A percentile compares a stretch with the other conserved stretches of the same genome.
phyloP scores from a whole-genome alignment of 345 rosid genomes.

The Acer campestre region DNA sequence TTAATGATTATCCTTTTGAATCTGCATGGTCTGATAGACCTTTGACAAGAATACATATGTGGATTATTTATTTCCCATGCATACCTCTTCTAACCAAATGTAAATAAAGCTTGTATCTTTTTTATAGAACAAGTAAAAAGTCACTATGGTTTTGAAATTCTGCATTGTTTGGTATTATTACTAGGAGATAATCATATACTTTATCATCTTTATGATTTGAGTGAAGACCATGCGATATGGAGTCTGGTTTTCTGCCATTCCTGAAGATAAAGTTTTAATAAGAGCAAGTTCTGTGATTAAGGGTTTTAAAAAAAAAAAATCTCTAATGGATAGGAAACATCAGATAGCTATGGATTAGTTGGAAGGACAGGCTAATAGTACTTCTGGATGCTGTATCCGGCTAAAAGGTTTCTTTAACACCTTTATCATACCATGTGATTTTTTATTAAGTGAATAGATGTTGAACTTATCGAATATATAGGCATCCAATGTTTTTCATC shows the following conservation, averaged over 20 bases:
- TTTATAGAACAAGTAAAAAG: background rate
- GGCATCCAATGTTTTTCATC: background rate
- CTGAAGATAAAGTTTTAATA: background rate
- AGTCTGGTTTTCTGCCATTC: constrained; percentile 9
- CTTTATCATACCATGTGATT: background rate
- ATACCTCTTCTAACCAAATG: background rate
- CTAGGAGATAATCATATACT: background rate
- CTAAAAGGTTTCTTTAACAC: too few relatives aligned
- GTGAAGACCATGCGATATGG: background rate
- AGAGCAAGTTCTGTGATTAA: background rate
- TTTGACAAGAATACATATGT: constrained; percentile 1
- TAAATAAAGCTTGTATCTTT: background rate
- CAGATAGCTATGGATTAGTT: background rate
- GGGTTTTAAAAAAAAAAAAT: background rate
- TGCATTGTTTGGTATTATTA: background rate
- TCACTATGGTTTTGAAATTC: background rate
- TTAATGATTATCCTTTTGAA: background rate
- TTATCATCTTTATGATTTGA: background rate
- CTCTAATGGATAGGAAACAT: constrained; percentile 1
- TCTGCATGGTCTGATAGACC: background rate
- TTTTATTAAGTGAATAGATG: background rate
- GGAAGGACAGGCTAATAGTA: background rate
- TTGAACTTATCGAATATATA: background rate
- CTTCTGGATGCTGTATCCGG: constrained; percentile 3
- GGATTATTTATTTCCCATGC: constrained; percentile 1